Evolutionary conservation across 108 stramenopile genomes (phyloP).

Genomic region (Nannochloropsis oceanica): DNA sequence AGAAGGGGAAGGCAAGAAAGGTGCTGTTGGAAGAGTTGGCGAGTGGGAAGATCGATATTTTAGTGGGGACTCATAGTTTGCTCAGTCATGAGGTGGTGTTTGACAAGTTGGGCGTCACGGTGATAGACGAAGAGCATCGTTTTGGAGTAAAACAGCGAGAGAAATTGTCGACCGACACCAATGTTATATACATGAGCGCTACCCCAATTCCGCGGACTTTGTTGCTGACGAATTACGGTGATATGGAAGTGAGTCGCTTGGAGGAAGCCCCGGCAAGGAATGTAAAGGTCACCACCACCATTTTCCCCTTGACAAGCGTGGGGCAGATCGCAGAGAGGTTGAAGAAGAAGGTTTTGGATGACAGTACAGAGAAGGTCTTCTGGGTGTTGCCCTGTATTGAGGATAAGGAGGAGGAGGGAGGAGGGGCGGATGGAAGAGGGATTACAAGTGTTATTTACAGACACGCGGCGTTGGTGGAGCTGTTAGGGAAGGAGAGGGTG

Average conservation of each 20-base stretch:
- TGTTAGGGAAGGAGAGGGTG: background rate
- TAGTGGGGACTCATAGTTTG: constrained; percentile 84
- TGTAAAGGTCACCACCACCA: constrained; percentile 3
- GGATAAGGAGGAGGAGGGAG: background rate
- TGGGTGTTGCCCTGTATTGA: constrained; percentile 20
- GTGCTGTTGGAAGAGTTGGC: constrained; percentile 45
- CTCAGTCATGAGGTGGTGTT: constrained; percentile 50
- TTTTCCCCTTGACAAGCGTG: constrained; percentile 1
- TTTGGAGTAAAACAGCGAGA: constrained; percentile 87
- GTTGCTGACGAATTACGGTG: constrained; percentile 2
- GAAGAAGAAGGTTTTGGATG: constrained; percentile 1
- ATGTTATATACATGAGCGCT: constrained; percentile 79
- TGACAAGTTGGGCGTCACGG: constrained; percentile 59
- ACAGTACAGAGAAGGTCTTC: background rate
- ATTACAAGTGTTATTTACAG: background rate
- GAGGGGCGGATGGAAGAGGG: background rate
- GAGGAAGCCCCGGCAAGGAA: constrained; percentile 8
- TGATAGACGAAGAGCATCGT: constrained; percentile 80
- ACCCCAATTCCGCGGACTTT: constrained; percentile 88
- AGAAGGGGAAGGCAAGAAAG: constrained; percentile 7
- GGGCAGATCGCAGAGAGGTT: constrained; percentile 6
- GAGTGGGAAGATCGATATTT: constrained; percentile 37
- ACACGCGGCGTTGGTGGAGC: background rate
- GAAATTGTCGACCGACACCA: constrained; percentile 54
- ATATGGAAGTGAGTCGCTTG: constrained; percentile 27